Conservation (phyloP, 331 rosid genomes). For the Stylosanthes scabra region DNA sequence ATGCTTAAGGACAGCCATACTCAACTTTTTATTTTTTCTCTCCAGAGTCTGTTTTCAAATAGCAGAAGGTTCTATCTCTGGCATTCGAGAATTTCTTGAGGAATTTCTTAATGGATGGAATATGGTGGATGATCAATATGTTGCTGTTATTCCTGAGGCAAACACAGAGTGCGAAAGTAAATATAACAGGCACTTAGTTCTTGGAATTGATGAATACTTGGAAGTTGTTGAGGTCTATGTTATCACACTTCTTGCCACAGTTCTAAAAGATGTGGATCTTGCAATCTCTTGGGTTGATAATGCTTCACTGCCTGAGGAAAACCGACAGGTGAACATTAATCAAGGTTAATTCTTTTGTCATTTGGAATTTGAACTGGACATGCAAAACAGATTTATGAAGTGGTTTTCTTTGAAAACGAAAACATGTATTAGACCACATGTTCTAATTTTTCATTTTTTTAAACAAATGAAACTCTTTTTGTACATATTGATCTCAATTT, state of each 20-base stretch:
- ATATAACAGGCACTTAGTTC: slow-evolving; percentile 36
- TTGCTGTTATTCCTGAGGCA: slow-evolving; percentile 47
- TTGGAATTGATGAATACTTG: slow-evolving; percentile 62
- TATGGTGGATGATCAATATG: slow-evolving; percentile 56
- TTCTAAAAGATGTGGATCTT: slow-evolving; percentile 50
- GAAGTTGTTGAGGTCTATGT: slow-evolving; percentile 76
- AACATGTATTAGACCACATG: background rate
- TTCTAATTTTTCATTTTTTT: too few species aligned
- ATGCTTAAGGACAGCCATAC: background rate
- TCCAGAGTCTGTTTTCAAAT: slow-evolving; percentile 71
- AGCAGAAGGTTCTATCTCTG: slow-evolving; percentile 54
- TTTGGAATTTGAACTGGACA: slow-evolving; percentile 1
- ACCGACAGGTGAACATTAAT: slow-evolving; percentile 62
- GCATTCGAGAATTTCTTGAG: slow-evolving; percentile 54
- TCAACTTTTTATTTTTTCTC: slow-evolving; percentile 8
- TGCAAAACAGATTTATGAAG: slow-evolving; percentile 4
- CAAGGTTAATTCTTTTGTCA: slow-evolving; percentile 20
- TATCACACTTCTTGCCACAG: slow-evolving; percentile 51
- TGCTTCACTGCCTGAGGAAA: slow-evolving; percentile 73
- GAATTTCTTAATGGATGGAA: slow-evolving; percentile 80
- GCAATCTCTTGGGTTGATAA: slow-evolving; percentile 82
- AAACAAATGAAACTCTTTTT: too few species aligned
- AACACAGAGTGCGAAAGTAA: slow-evolving; percentile 36
- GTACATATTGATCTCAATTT: slow-evolving; percentile 4
- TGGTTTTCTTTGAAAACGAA: slow-evolving; percentile 16